phyloP scores from a whole-genome alignment of 2,329 filamentous ascomycete genomes.

The Aspergillus sojae region DNA sequence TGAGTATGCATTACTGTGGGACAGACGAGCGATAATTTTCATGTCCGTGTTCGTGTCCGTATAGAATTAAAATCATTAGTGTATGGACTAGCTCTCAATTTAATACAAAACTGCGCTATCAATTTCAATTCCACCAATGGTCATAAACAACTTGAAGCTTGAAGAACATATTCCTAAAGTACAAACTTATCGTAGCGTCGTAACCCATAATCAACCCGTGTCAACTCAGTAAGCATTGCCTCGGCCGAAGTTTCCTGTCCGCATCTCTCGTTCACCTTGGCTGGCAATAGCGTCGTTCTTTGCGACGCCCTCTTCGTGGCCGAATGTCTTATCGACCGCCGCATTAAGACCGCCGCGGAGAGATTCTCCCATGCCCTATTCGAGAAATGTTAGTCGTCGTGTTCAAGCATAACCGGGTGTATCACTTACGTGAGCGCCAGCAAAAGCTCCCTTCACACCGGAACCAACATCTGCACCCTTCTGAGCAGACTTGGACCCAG shows the following conservation, averaged over 20 bases:
- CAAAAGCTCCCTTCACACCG: constrained; percentile 31
- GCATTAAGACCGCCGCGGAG: constrained; percentile 41
- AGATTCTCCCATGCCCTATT: constrained; percentile 44
- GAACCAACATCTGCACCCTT: constrained; percentile 25
- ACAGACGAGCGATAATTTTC: too few relatives aligned
- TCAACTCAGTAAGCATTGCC: background rate
- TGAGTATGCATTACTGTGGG: too few relatives aligned
- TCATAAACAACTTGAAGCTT: background rate
- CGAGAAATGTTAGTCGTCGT: background rate
- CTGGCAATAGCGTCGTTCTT: constrained; percentile 42
- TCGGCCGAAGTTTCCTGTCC: constrained; percentile 30
- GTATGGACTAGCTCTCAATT: background rate
- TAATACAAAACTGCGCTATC: background rate
- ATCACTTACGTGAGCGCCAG: constrained; percentile 40
- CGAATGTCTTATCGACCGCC: constrained; percentile 43
- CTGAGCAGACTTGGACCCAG: constrained; percentile 12
- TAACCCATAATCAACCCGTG: background rate
- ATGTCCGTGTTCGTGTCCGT: background rate
- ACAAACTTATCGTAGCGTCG: background rate
- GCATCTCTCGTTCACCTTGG: constrained; percentile 39
- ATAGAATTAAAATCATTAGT: background rate
- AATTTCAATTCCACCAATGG: background rate
- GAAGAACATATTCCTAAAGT: background rate
- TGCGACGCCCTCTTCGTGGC: constrained; percentile 36
- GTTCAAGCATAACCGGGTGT: background rate